phyloP scores from a whole-genome alignment of 176 grass and related monocot species.

The Calamus simplicifolius region DNA sequence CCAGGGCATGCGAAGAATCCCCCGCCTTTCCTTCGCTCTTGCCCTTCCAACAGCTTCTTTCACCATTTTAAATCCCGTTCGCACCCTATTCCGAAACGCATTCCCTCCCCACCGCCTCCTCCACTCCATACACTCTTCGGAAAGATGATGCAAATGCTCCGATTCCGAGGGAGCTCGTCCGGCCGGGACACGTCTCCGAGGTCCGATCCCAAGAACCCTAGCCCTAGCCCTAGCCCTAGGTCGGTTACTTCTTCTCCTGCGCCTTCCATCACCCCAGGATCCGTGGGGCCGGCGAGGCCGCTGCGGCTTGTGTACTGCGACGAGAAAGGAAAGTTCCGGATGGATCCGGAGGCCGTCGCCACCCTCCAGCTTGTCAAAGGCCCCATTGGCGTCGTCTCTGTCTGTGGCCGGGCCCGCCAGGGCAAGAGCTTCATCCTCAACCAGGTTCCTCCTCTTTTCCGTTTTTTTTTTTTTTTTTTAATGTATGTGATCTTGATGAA shows the following conservation, averaged over 20 bases:
- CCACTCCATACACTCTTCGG: too few relatives aligned
- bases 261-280: constrained; percentile 12
- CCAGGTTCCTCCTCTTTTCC: constrained; percentile 23
- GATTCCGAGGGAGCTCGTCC: constrained; percentile 36
- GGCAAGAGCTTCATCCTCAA: constrained; percentile 88
- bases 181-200: constrained; percentile 14
- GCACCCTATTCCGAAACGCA: too few relatives aligned
- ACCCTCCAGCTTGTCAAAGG: constrained; percentile 69
- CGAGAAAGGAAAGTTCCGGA: constrained; percentile 49
- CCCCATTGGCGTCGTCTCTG: constrained; percentile 59
- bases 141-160: constrained; percentile 61
- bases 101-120: too few relatives aligned
- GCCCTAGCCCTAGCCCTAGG: constrained; percentile 2
- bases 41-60: too few relatives aligned
- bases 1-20: too few relatives aligned
- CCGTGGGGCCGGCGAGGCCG: constrained; percentile 28
- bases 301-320: constrained; percentile 72
- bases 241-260: constrained; percentile 1
- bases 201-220: constrained; percentile 9
- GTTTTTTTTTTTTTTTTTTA: too few relatives aligned
- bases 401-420: constrained; percentile 69
- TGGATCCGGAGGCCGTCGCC: constrained; percentile 65
- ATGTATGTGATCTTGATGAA: too few relatives aligned
- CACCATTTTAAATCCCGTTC: too few relatives aligned
- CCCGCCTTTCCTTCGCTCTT: too few relatives aligned